Percentiles rank a stretch among this genome's conserved stretches.
These are phyloP conservation scores for Aureobasidium sp. DNA, from an alignment of 2,329 filamentous ascomycete genomes.

Conservation along the genomic window DNA sequence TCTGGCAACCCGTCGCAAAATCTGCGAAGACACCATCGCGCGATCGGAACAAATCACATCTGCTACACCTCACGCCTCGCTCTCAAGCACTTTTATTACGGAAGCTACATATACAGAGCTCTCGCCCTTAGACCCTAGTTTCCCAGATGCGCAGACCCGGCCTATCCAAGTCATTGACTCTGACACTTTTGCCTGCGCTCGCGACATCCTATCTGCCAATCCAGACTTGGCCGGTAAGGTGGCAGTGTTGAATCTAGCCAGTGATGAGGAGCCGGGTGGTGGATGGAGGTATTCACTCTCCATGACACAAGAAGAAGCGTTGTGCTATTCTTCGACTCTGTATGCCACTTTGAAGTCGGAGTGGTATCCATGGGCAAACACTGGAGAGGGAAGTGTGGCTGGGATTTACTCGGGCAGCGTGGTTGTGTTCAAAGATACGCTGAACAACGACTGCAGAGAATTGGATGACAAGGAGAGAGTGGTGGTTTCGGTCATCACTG, in stretches of 20 bases:
- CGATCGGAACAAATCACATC: background rate
- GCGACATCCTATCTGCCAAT: background rate
- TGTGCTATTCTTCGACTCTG: slow-evolving; percentile 12
- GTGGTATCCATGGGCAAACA: slow-evolving; percentile 9
- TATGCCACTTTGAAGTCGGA: background rate
- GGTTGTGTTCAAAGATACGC: slow-evolving; percentile 8
- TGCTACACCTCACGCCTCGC: background rate
- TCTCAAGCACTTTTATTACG: background rate
- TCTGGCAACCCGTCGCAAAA: slow-evolving; percentile 7
- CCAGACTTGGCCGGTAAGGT: background rate
- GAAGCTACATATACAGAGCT: background rate
- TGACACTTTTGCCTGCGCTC: background rate
- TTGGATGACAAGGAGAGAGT: background rate
- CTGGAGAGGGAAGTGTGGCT: background rate
- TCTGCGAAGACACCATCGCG: slow-evolving; percentile 3
- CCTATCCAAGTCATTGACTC: background rate
- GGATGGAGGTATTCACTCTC: slow-evolving; percentile 15
- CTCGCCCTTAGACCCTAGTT: background rate
- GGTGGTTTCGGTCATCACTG: slow-evolving; percentile 6
- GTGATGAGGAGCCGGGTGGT: slow-evolving; percentile 6
- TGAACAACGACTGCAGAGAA: background rate
- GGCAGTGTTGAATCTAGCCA: slow-evolving; percentile 9
- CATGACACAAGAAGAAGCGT: slow-evolving; percentile 14
- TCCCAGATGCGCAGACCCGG: background rate
- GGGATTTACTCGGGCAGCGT: background rate